Evolutionary conservation across 2,329 filamentous ascomycete genomes (phyloP).

Genomic region (Ambrosiella cleistominuta): DNA sequence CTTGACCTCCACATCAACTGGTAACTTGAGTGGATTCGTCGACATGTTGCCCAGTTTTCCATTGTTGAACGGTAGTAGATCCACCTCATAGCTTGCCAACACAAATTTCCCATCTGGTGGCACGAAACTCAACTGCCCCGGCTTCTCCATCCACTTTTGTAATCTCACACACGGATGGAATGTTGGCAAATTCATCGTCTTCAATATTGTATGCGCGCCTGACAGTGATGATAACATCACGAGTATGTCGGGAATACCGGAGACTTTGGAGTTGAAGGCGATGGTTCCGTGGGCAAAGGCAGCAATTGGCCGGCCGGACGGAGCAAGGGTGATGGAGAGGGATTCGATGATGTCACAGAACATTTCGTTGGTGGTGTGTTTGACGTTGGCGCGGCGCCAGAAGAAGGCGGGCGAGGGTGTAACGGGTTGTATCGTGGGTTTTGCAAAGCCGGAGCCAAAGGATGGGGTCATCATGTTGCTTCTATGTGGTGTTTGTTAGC

Average conservation of each 20-base stretch:
- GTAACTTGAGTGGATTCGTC: slow-evolving; percentile 55
- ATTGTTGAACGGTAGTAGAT: slow-evolving; percentile 58
- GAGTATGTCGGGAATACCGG: slow-evolving; percentile 79
- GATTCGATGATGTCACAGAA: slow-evolving; percentile 94
- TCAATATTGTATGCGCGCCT: slow-evolving; percentile 57
- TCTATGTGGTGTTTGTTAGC: not conserved
- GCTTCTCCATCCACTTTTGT: slow-evolving; percentile 72
- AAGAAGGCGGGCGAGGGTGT: slow-evolving; percentile 42
- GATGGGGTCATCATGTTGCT: slow-evolving; percentile 23
- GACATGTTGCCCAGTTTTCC: slow-evolving; percentile 36
- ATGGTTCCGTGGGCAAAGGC: slow-evolving; percentile 85
- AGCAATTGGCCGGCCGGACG: slow-evolving; percentile 70
- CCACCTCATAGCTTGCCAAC: slow-evolving; percentile 83
- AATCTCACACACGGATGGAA: slow-evolving; percentile 93
- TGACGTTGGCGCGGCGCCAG: slow-evolving; percentile 81
- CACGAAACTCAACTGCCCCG: slow-evolving; percentile 86
- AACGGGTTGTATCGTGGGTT: slow-evolving; percentile 24
- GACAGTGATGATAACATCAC: slow-evolving; percentile 65
- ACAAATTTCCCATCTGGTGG: slow-evolving; percentile 91
- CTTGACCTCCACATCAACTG: slow-evolving; percentile 64
- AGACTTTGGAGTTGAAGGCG: slow-evolving; percentile 87
- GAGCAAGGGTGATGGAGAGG: slow-evolving; percentile 70
- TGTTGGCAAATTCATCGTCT: slow-evolving; percentile 69
- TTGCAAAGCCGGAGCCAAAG: slow-evolving; percentile 23
- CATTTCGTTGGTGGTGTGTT: slow-evolving; percentile 91